Evolutionary conservation across 2,329 filamentous ascomycete species (phyloP), one percentile per base, ranked within the genome.

Genomic region (Aspergillus neotritici): DNA sequence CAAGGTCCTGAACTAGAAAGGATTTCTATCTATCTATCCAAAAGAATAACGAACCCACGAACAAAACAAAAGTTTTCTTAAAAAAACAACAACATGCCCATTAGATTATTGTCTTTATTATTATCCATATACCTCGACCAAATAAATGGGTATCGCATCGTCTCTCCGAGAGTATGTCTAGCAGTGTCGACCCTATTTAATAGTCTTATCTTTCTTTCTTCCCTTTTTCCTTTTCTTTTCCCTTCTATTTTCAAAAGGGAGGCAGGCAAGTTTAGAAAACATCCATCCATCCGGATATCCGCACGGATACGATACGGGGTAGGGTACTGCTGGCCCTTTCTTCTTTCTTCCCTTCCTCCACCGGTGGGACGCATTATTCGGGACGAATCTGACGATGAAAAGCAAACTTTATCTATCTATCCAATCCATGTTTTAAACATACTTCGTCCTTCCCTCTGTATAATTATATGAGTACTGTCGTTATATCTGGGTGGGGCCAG

Each of bases 1-100:
- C 68, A 84, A 91, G 79, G 78, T 75, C 48, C 67, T 83, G 57
- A 68, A 52, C 37, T 48, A 44, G 21, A 25, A n/a, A n/a, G 21
- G 5, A 9, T 25, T 47, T 48, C n/a, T n/a, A n/a, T n/a, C n/a
- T n/a, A n/a, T n/a, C n/a, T n/a, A n/a, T n/a, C n/a, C n/a, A n/a
- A n/a, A 34, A 31, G 30, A 38, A 15, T 38, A 15, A 38, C 17
- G 36, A 25, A 25, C 21, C 21, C 7, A 25, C 21, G 21, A 25
- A 25, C 21, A 25, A 25, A 25, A 25, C 17, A 21, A 21, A 25
- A 25, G 21, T 25, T 25, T 25, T n/a, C n/a, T n/a, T n/a, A n/a
- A 8, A 25, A 21, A 4, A 25, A 25, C 2, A 25, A 25, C n/a
- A n/a, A n/a, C n/a, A 25, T 25, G 21, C 21, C 21, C 7, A 25